A percentile compares a stretch with the other conserved stretches of the same genome.
phyloP scores from a whole-genome alignment of 1,139 yeast genomes.

The Suhomyces terraborum region DNA sequence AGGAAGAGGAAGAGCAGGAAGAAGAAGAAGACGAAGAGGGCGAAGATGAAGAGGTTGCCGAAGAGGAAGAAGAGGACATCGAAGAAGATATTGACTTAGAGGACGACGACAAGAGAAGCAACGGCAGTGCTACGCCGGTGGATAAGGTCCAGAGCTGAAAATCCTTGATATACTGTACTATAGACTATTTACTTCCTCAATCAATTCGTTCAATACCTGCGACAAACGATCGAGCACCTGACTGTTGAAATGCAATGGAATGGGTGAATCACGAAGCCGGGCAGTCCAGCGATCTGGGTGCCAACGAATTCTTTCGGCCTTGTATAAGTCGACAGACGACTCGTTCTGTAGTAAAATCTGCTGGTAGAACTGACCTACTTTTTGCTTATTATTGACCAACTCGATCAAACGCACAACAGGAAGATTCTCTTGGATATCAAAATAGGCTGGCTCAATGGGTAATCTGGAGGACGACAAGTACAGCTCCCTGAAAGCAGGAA shows the following conservation, averaged over 20 bases:
- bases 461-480: slow-evolving; percentile 16
- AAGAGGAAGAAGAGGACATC: slow-evolving; percentile 12
- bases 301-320: slow-evolving; percentile 61
- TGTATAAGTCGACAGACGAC: slow-evolving; percentile 33
- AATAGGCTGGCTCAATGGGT: slow-evolving; percentile 19
- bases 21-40: slow-evolving; percentile 56
- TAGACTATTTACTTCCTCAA: slow-evolving; percentile 19
- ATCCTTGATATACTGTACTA: slow-evolving; percentile 7
- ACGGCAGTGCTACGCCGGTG: slow-evolving; percentile 24
- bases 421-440: slow-evolving; percentile 15
- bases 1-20: slow-evolving; percentile 58
- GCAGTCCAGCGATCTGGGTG: slow-evolving; percentile 64
- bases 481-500: slow-evolving; percentile 13
- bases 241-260: slow-evolving; percentile 19
- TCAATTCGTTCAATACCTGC: slow-evolving; percentile 33
- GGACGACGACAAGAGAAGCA: slow-evolving; percentile 10
- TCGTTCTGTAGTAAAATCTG: slow-evolving; percentile 20
- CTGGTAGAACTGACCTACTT: slow-evolving; percentile 31
- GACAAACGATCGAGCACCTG: slow-evolving; percentile 35
- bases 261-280: slow-evolving; percentile 14
- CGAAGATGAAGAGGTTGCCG: slow-evolving; percentile 41
- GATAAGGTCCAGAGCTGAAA: slow-evolving; percentile 17
- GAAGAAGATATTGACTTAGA: slow-evolving; percentile 3
- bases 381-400: slow-evolving; percentile 25
- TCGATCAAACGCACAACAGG: slow-evolving; percentile 21